Base-by-base conservation (phyloP, 106 monocot genomes). In the Phalaenopsis equestris region DNA sequence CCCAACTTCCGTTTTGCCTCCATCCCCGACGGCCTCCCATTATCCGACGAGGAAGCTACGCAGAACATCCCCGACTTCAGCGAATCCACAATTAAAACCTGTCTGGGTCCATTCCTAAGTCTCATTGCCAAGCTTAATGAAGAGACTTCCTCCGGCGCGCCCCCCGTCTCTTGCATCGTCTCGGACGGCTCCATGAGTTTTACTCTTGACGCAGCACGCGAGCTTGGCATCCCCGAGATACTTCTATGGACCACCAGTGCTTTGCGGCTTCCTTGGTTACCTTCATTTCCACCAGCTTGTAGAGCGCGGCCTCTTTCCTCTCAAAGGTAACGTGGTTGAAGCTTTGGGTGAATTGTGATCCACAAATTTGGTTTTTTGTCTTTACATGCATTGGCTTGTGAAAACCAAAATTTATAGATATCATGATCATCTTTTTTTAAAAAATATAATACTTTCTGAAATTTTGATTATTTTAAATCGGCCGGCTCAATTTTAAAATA, bases 131-230 rank as follows among this genome's bases (percentile, higher is more conserved):
- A 48, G 6, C 47, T 78, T 21, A 41, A 68, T 18, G 77, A 39
- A 52, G 52, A 10, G 52, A 11, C 14, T 52, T 52, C 14, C 52
- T 15, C 46, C 23, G 42, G 73, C 19, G 11, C 23, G n/a, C 77
- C 77, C 0, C 82, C 77, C 1, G 77, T 82, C 18, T 55, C 49
- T 19, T 67, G 82, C n/a, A 64, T 77, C 11, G 48, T 82, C 67
- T 77, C 77, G 8, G 82, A 82, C 9, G 77, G 77, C 52, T 21
- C 49, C 55, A 77, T 77, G 82, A 77, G 41, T 41, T 82, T 82
- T 38, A 77, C 77, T 10, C 82, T 82, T 17, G 77, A 82, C 38
- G 82, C 82, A 6, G 68, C 77, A 2, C 49, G 41, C 11, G 77
- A 82, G 77, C 41, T 82, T 19, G 76, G 48, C 17, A 65, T 82